Evolutionary conservation across 176 grass and related monocot genomes (phyloP), one percentile per base, ranked within the genome.

Genomic region (Tillandsia fasciculata): DNA sequence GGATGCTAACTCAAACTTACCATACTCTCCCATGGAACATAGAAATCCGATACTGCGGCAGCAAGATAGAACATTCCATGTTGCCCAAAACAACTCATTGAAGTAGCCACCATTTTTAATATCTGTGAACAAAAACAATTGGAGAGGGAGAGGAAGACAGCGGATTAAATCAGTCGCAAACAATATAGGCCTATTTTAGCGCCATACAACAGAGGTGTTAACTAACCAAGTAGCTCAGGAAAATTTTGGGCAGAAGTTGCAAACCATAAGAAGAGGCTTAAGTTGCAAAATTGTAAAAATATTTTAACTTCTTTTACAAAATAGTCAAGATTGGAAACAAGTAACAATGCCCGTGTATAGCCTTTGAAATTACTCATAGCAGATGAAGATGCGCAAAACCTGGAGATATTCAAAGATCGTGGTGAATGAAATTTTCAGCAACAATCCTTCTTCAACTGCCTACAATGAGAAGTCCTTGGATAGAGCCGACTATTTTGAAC

Each of bases 401-500:
- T 96, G 92, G 72, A 96, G 88, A 75, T 96, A 96, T 69, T 96
- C 92, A 74, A 96, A 96, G 69, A 96, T 92, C 22, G 88, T 91
- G 17, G 92, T 92, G 81, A 96, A 96, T 51, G 88, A 74, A 71
- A 96, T 22, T 89, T 96, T 96, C 73, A 96, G 88, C 83, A 96
- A 78, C 50, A 85, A 70, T 54, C 86, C 78, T 13, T 68, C 81
- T 87, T 84, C 86, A 64, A 89, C 70, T 66, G 92, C 92, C 88
- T 91, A 79, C 50, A 72, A 75, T 49, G 48, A 89, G 26, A 57
- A 51, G 24, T 49, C 12, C 4, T 72, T 64, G 22, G 17, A 63
- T 3, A 3, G 14, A 28, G 22, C 17, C 20, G 49, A 65, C 50
- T 28, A 26, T 23, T 15, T 48, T 15, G 52, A 52, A 66, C 33